Percentiles rank a stretch among this genome's conserved stretches.
Evolutionary conservation across 2,329 filamentous ascomycete species (phyloP).

Genomic region (Thelonectria discophora): DNA sequence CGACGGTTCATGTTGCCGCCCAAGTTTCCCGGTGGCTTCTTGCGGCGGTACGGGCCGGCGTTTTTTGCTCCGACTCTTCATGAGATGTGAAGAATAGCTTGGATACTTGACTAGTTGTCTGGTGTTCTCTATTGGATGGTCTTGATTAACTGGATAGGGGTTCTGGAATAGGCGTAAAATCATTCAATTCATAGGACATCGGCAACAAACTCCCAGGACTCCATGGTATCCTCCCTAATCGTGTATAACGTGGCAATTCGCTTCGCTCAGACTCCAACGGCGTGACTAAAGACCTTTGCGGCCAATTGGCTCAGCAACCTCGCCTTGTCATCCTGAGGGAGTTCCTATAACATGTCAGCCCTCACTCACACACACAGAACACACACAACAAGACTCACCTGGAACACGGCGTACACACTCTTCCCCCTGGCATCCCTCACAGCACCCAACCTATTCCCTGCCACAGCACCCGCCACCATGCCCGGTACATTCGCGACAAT

Average conservation of each 20-base stretch:
- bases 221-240: conserved; percentile 14
- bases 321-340: conserved; percentile 84
- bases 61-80: conserved; percentile 9
- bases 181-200: not conserved
- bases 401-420: conserved; percentile 92
- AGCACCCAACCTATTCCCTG: conserved; percentile 90
- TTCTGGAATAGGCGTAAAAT: too few relatives aligned
- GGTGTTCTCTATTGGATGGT: not conserved
- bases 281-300: conserved; percentile 84
- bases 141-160: not conserved
- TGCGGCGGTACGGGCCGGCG: not conserved
- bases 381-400: conserved; percentile 50
- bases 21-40: conserved; percentile 17
- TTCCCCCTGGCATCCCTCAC: conserved; percentile 91
- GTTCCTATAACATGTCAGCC: conserved; percentile 61
- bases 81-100: not conserved
- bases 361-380: not conserved
- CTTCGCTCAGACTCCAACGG: conserved; percentile 62
- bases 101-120: not conserved
- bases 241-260: not conserved
- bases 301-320: conserved; percentile 85
- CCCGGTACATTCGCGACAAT: conserved; percentile 94
- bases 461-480: conserved; percentile 87
- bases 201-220: conserved; percentile 16
- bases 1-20: conserved; percentile 23